A percentile compares a stretch with the other conserved stretches of the same genome.
Conservation (phyloP, 352 stramenopile genomes). For the Phytophthora fragariaefolia region DNA sequence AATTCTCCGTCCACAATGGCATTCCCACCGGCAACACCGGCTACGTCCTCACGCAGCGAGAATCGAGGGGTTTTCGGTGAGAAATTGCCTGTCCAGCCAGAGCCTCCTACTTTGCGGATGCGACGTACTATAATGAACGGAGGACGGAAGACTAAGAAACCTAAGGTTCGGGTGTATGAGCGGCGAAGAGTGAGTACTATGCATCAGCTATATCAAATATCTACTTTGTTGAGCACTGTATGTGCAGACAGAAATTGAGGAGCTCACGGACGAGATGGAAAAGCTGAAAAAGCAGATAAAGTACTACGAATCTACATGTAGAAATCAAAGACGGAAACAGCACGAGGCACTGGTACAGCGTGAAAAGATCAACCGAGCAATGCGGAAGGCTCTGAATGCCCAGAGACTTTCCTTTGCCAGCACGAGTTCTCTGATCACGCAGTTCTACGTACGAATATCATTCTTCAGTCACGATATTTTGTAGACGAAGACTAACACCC, state of each 20-base stretch:
- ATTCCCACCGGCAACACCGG: not conserved
- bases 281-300: constrained; percentile 32
- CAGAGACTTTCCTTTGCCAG: constrained; percentile 35
- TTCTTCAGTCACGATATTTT: not conserved
- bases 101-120: not conserved
- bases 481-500: too few relatives aligned
- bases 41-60: not conserved
- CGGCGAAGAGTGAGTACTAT: not conserved
- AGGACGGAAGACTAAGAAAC: not conserved
- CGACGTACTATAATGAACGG: not conserved
- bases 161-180: not conserved
- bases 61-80: too few relatives aligned
- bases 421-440: constrained; percentile 31
- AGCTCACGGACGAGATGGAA: constrained; percentile 7
- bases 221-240: not conserved
- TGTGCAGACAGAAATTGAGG: constrained; percentile 1
- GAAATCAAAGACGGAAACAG: constrained; percentile 17
- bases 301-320: constrained; percentile 11
- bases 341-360: constrained; percentile 23
- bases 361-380: constrained; percentile 24
- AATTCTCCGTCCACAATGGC: not conserved
- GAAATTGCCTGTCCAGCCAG: too few relatives aligned
- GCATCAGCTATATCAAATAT: not conserved
- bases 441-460: constrained; percentile 38
- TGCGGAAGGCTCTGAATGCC: constrained; percentile 23